Base-by-base conservation (phyloP, 768 basidiomycete genomes). In the Mycena indigotica region DNA sequence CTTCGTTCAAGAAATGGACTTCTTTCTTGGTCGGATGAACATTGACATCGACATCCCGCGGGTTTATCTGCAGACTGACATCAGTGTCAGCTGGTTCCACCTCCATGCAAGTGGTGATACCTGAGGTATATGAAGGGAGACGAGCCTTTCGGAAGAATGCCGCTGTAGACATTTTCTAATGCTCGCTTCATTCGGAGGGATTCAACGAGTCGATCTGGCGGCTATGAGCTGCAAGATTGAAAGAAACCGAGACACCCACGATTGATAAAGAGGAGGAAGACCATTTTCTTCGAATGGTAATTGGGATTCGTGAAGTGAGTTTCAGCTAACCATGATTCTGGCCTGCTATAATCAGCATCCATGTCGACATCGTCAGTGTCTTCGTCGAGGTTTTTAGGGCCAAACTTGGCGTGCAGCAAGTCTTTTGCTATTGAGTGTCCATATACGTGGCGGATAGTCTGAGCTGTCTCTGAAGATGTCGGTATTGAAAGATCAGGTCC, bases 1-100 rank as follows among this genome's bases (percentile, higher is more conserved):
- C 96, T 69, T 98, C 94, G 60, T 97, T 85, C 49, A 98, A 71
- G 66, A 98, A 98, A 63, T 94, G 92, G 1, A 98, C 94, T 70
- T 98, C 95, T 44, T 91, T 89, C 70, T 99, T 99, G 2, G 97
- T 98, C 0, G 96, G 97, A 69, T 98, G 95, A 6, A 98, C 94
- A 65, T 99, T 99, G 53, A 98, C 95, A 65, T 99, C 97, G 17
- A 99, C 89, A 24, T 89, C 86, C 28, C 85, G 81, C 0, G 95
- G 93, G 59, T 94, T 88, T 64, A 98, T 87, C 39, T 86, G 78
- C 40, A 98, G 71, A 64, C 95, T 95, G 58, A 10, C 25, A 13
- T 28, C 24, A 45, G 40, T 24, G 49, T 55, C 44, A 25, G 39
- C 28, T 55, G 15, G 50, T 57, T 50, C 13, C 28, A 44, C 15